A percentile compares a stretch with the other conserved stretches of the same genome.
phyloP scores from a whole-genome alignment of 1,284 basidiomycete genomes.

The Ganoderma sp. region DNA sequence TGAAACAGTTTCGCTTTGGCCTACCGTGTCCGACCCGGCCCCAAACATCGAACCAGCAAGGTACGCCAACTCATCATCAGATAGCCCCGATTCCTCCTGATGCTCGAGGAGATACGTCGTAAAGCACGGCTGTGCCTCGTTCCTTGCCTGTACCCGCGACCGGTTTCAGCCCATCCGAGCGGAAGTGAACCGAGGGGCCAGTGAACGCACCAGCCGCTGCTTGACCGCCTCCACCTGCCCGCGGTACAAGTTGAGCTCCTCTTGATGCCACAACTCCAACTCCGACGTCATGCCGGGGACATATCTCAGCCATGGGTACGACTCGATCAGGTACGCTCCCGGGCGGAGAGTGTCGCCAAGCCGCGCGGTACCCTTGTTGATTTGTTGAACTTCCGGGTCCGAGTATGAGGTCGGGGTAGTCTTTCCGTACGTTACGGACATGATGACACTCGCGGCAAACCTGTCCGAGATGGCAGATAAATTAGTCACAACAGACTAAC shows the following conservation, averaged over 20 bases:
- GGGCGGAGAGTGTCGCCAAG: conserved; percentile 59
- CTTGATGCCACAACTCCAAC: conserved; percentile 56
- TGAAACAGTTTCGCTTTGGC: not conserved
- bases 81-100: conserved; percentile 54
- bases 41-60: conserved; percentile 69
- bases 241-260: conserved; percentile 63
- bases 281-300: conserved; percentile 63
- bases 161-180: too few relatives aligned
- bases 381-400: conserved; percentile 61
- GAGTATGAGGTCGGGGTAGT: conserved; percentile 52
- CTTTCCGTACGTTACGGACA: conserved; percentile 71
- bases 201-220: conserved; percentile 48
- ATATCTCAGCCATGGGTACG: conserved; percentile 58
- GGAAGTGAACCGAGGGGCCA: not conserved
- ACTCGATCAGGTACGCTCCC: conserved; percentile 62
- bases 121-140: conserved; percentile 54
- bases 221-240: conserved; percentile 53
- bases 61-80: conserved; percentile 61
- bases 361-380: conserved; percentile 54
- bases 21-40: conserved; percentile 66
- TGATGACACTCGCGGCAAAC: conserved; percentile 67
- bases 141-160: conserved; percentile 38
- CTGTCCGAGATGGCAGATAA: conserved; percentile 41
- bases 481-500: not conserved
- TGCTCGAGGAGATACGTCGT: conserved; percentile 61